Evolutionary conservation across 306 rosid genomes (phyloP).

Genomic region (Rubus parviflorus): DNA sequence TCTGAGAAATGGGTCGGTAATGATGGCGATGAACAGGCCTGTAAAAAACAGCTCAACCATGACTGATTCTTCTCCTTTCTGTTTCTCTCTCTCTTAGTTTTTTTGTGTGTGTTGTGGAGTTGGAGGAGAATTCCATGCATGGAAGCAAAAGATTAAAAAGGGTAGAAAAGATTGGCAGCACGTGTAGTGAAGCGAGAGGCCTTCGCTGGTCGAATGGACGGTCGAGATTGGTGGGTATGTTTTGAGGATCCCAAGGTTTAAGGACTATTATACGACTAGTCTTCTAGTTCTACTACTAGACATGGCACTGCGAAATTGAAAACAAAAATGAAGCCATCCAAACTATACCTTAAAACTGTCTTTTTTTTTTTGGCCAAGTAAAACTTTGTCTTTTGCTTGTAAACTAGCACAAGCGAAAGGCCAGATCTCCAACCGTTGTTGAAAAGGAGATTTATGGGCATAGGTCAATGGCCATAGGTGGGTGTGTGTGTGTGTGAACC

Average conservation of each 20-base stretch:
- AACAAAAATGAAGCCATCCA: conserved; percentile 36
- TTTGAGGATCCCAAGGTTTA: conserved; percentile 44
- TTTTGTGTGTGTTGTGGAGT: conserved; percentile 46
- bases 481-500: neutral
- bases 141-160: conserved; percentile 50
- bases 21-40: conserved; percentile 41
- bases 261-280: conserved; percentile 8
- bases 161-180: conserved; percentile 55
- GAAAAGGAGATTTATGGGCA: neutral
- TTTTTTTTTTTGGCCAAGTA: too few relatives aligned
- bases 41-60: conserved; percentile 40
- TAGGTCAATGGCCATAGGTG: neutral
- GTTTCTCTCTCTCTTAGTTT: conserved; percentile 16
- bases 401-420: conserved; percentile 33
- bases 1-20: conserved; percentile 36
- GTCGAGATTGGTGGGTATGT: conserved; percentile 40
- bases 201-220: conserved; percentile 51
- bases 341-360: conserved; percentile 25
- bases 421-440: conserved; percentile 25
- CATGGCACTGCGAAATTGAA: conserved; percentile 20
- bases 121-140: conserved; percentile 97
- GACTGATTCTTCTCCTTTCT: conserved; percentile 29
- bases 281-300: neutral
- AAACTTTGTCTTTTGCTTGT: conserved; percentile 37
- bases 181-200: conserved; percentile 57